Evolutionary conservation across 2,329 filamentous ascomycete species (phyloP).

Genomic region (Neopestalotiopsis sp.): DNA sequence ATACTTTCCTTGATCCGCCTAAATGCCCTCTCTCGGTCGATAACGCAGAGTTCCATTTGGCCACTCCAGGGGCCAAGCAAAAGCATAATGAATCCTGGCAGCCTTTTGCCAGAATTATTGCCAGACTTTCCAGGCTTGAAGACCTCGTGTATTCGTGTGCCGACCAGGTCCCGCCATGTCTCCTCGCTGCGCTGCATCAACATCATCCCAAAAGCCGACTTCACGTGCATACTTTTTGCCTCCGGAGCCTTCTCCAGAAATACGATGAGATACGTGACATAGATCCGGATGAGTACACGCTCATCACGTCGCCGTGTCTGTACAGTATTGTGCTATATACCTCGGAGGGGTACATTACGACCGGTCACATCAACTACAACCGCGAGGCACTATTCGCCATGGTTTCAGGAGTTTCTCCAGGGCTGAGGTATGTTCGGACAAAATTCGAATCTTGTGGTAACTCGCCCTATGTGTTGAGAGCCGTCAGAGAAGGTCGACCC

Average conservation of each 20-base stretch:
- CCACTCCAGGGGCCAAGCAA: not conserved
- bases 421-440: not conserved
- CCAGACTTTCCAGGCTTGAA: not conserved
- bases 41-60: not conserved
- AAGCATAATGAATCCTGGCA: not conserved
- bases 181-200: not conserved
- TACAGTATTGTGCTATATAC: not conserved
- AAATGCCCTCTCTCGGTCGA: not conserved
- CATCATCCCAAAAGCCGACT: not conserved
- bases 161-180: constrained; percentile 1
- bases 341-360: not conserved
- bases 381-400: not conserved
- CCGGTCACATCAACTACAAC: constrained; percentile 6
- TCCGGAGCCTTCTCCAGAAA: not conserved
- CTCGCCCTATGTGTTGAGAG: not conserved
- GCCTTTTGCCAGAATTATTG: not conserved
- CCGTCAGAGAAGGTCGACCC: not conserved
- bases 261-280: not conserved
- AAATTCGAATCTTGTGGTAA: not conserved
- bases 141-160: not conserved
- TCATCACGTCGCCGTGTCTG: constrained; percentile 3
- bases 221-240: not conserved
- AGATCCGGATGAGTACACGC: constrained; percentile 3
- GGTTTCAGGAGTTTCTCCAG: not conserved
- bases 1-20: not conserved